Conservation (phyloP, 768 basidiomycete genomes). For the Termitomyces sp. region DNA sequence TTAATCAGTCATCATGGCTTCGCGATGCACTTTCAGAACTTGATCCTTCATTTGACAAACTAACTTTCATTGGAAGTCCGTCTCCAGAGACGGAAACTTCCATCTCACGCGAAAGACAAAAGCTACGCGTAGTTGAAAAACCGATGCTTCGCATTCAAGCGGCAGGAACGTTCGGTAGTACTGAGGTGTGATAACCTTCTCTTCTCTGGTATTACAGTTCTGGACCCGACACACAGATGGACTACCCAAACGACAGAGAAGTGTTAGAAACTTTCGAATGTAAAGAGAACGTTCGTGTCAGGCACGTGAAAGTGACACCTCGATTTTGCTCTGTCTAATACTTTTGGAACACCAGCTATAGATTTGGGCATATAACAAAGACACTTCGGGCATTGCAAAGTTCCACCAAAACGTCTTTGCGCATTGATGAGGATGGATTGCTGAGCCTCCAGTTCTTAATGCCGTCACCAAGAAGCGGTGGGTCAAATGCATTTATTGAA, state of each 20-base stretch:
- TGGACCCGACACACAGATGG: conserved; percentile 54
- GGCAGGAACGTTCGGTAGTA: conserved; percentile 76
- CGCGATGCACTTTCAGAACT: conserved; percentile 89
- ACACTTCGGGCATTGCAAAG: conserved; percentile 71
- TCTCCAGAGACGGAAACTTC: conserved; percentile 22
- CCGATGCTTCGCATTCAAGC: conserved; percentile 80
- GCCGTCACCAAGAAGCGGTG: conserved; percentile 41
- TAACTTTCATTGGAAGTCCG: conserved; percentile 80
- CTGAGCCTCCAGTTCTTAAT: conserved; percentile 90
- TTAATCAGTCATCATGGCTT: conserved; percentile 76
- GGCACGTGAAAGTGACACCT: conserved; percentile 33
- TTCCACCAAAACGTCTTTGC: conserved; percentile 83
- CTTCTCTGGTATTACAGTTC: background rate
- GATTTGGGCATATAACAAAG: conserved; percentile 68
- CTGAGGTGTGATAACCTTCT: conserved; percentile 49
- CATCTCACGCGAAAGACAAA: conserved; percentile 16
- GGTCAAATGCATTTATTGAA: conserved; percentile 70
- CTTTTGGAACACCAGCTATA: conserved; percentile 53
- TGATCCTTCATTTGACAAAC: conserved; percentile 79
- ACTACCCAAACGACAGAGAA: conserved; percentile 90
- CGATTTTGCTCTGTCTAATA: background rate
- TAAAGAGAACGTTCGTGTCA: conserved; percentile 55
- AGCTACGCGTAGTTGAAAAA: conserved; percentile 26
- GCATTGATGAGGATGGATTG: conserved; percentile 78
- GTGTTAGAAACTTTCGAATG: conserved; percentile 92